These are phyloP conservation scores for Chloridella minuta DNA, from an alignment of 352 stramenopile species.

Conservation along the genomic window DNA sequence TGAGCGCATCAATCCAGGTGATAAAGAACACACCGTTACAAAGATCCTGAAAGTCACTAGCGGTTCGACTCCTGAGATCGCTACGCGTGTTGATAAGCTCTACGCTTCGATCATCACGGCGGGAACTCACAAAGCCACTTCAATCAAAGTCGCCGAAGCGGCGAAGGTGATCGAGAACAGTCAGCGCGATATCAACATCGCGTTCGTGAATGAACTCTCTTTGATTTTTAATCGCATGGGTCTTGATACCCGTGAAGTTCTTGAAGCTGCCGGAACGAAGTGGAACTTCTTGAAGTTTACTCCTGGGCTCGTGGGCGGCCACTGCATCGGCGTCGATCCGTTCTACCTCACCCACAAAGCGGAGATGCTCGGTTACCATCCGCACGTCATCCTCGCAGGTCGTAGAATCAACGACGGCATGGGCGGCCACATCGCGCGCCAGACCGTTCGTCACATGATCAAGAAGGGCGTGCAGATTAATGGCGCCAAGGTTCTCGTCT, in stretches of 20 bases:
- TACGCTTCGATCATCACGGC: constrained; percentile 14
- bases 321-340: constrained; percentile 15
- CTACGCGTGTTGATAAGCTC: constrained; percentile 10
- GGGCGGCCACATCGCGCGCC: constrained; percentile 13
- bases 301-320: constrained; percentile 14
- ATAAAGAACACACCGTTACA: too few relatives aligned
- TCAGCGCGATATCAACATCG: constrained; percentile 16
- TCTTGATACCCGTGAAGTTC: constrained; percentile 13
- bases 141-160: constrained; percentile 14
- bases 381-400: constrained; percentile 13
- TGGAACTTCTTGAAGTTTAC: background rate
- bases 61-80: constrained; percentile 6
- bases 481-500: constrained; percentile 4
- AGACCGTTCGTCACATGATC: constrained; percentile 14
- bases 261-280: background rate
- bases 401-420: constrained; percentile 16
- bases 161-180: constrained; percentile 16
- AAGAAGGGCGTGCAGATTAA: constrained; percentile 11
- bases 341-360: constrained; percentile 15
- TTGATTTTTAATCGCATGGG: constrained; percentile 16
- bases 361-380: constrained; percentile 15
- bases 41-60: constrained; percentile 13
- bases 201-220: constrained; percentile 15
- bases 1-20: background rate
- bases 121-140: constrained; percentile 3